Conservation (phyloP, 2,329 filamentous ascomycete species). For the Clarireedia monteithiana region DNA sequence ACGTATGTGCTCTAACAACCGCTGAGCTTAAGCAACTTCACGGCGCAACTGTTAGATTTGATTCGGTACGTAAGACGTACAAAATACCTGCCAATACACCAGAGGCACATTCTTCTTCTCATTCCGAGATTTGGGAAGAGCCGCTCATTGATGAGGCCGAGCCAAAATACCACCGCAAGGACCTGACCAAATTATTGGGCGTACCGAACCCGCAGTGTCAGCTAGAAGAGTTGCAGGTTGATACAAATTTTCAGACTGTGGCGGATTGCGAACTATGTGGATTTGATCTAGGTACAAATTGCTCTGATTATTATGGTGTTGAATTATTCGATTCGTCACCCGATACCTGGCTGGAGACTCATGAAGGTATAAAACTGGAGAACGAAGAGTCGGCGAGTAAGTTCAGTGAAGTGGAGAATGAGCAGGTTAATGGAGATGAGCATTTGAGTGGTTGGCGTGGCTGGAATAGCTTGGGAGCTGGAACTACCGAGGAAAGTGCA, state of each 20-base stretch:
- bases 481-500: too few relatives aligned
- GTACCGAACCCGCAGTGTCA: background rate
- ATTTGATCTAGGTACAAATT: conserved; percentile 3
- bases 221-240: background rate
- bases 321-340: conserved; percentile 1
- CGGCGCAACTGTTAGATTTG: background rate
- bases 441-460: too few relatives aligned
- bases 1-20: conserved; percentile 3
- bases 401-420: background rate
- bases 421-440: background rate
- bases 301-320: conserved; percentile 4
- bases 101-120: background rate
- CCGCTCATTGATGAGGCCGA: background rate
- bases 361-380: background rate
- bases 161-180: background rate
- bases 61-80: conserved; percentile 1
- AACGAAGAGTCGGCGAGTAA: background rate
- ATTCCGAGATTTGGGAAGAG: background rate
- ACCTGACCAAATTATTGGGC: background rate
- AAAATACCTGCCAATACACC: background rate
- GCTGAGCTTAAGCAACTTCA: background rate
- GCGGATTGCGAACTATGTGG: conserved; percentile 1
- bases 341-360: background rate
- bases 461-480: too few relatives aligned
- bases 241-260: conserved; percentile 6